Base-by-base conservation (phyloP, 148 eudicot genomes). In the Chenopodium suecicum region DNA sequence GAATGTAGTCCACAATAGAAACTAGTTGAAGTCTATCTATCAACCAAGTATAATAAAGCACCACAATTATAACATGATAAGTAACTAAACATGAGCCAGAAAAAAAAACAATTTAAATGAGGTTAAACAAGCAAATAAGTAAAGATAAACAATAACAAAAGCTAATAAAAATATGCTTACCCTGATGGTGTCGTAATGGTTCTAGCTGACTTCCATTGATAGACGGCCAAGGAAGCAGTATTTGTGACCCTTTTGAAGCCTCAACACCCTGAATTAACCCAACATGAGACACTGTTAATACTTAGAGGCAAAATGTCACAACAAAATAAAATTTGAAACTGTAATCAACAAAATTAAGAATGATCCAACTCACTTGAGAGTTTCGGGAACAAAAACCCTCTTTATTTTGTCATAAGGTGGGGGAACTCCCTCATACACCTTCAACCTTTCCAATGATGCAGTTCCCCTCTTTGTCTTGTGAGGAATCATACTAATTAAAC, bases 401-500 rank as follows among this genome's bases (percentile, higher is more conserved):
- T 93, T 93, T 17, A 78, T 79, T 81, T 89, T 93, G 83, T 93
- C 94, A 78, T 91, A 93, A 0, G 97, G 97, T 12, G 97, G 90
- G 23, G 97, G 97, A 37, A 93, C 79, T 41, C 97, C 97, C 81
- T 93, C 94, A 37, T 86, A 93, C 70, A 88, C 97, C 92, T 93
- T 93, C 94, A 93, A 86, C 85, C 93, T 84, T 3, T 89, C 94
- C 71, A 93, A 78, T n/a, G 94, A 94, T 70, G 94, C 93, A 22
- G 97, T 94, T 70, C 95, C 95, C 32, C 95, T 85, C 92, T 93
- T 93, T 2, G 95, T 93, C 90, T 93, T 93, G 79, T 93, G 98
- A 8, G 98, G 98, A 85, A 91, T 89, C 98, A 93, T 93, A 73
- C 98, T 93, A 78, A 41, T 23, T 23, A 23, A 23, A 54, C 17